Base-by-base conservation (phyloP, 1,139 yeast genomes). In the Scheffersomyces segobiensis region DNA sequence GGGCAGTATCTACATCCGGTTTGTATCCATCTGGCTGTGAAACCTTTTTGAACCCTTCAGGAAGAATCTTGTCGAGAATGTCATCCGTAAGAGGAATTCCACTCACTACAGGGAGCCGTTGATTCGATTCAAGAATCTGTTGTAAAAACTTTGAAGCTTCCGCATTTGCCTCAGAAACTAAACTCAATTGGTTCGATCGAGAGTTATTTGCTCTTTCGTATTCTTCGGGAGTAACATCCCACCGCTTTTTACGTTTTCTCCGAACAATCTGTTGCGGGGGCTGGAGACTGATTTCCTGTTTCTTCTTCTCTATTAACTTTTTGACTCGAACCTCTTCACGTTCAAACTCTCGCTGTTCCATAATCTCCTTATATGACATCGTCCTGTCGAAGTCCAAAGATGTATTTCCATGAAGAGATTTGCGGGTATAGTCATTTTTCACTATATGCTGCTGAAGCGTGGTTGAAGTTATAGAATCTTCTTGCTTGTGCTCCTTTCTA, bases 31-130 rank as follows among this genome's bases (percentile, higher is more conserved):
- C 70, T 0, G 93, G 91, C 0, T 82, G 81, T 1, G 73, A 68
- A 0, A 84, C 74, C 50, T 79, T 74, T 48, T 70, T 73, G 63
- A 83, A 88, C 0, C 89, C 90, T 10, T 71, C 62, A 0, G 92
- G 93, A 47, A 88, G 71, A 7, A 88, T 68, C 56, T 75, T 72
- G 59, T 86, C 83, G 17, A 88, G 72, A 24, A 81, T 75, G 32
- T 76, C 83, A 60, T 83, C 83, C 0, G 87, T 79, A 42, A 87
- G 69, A 0, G 80, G 78, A 5, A 84, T 73, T 1, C 86, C 83
- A 57, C 76, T 72, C 17, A 81, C 73, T 2, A 78, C 68, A 0
- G 86, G 87, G 2, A 76, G 69, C 54, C 75, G 68, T 53, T 72
- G 53, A 64, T 64, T 50, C 68, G 52, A 22, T 12, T 47, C 55